Conservation (phyloP, 108 stramenopile species). For the Skeletonema marinoi region DNA sequence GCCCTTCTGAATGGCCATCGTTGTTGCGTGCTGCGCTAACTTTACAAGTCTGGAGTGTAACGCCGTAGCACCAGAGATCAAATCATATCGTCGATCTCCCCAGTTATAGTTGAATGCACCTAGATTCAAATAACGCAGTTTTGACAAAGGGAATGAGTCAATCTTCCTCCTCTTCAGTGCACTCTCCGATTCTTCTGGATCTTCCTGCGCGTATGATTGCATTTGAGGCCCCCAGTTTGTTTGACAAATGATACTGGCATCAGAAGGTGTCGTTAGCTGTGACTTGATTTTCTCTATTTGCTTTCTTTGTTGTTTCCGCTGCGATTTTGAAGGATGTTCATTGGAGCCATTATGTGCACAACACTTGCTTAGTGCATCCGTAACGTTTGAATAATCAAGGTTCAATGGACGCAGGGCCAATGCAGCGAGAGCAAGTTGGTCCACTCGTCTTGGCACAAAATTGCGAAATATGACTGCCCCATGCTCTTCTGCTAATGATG, state of each 20-base stretch:
- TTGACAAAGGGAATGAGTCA: constrained; percentile 38
- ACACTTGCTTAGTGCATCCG: neutral
- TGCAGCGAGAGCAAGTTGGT: constrained; percentile 41
- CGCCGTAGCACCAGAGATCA: constrained; percentile 19
- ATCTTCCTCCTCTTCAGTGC: constrained; percentile 32
- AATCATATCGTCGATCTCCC: constrained; percentile 43
- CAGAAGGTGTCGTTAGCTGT: constrained; percentile 15
- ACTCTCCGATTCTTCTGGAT: neutral
- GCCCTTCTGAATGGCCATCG: constrained; percentile 2
- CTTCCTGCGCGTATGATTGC: neutral
- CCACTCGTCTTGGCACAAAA: constrained; percentile 42
- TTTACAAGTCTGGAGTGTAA: constrained; percentile 15
- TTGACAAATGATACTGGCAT: constrained; percentile 34
- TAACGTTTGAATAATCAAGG: constrained; percentile 11
- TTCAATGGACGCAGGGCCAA: constrained; percentile 39
- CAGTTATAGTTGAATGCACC: constrained; percentile 51
- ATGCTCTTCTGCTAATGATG: constrained; percentile 33
- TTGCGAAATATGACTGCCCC: constrained; percentile 45
- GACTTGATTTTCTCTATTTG: constrained; percentile 40
- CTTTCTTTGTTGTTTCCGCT: constrained; percentile 14
- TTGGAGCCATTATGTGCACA: neutral
- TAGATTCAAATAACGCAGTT: constrained; percentile 41
- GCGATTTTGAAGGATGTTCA: neutral
- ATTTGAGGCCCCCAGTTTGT: constrained; percentile 48
- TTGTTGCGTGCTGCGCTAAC: constrained; percentile 29